Conservation (phyloP, 345 rosid genomes). For the Eucalyptus sp. region DNA sequence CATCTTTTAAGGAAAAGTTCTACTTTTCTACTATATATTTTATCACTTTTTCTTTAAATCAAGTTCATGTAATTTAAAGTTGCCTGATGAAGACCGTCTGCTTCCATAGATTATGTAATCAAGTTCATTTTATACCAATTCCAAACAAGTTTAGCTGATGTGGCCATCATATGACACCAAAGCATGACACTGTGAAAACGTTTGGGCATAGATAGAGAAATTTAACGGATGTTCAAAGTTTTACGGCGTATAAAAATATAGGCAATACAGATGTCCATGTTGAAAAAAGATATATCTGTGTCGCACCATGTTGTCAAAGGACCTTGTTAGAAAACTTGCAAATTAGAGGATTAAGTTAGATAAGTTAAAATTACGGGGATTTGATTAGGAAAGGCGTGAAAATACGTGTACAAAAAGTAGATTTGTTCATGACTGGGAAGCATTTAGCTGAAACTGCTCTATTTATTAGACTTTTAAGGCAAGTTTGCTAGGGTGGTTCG, state of each 20-base stretch:
- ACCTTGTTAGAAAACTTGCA: neutral
- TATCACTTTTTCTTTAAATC: neutral
- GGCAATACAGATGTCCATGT: neutral
- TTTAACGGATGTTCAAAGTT: neutral
- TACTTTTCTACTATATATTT: neutral
- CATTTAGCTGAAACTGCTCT: neutral
- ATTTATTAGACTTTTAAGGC: neutral
- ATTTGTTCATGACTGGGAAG: neutral
- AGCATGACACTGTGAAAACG: neutral
- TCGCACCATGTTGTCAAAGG: neutral
- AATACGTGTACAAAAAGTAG: neutral
- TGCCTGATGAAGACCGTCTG: neutral
- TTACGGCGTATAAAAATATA: neutral
- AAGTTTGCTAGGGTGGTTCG: neutral
- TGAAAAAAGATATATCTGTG: neutral
- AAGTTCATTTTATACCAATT: neutral
- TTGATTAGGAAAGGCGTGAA: neutral
- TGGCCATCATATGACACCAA: neutral
- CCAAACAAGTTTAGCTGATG: neutral
- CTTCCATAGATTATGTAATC: neutral
- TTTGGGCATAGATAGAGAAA: neutral
- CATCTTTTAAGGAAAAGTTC: neutral
- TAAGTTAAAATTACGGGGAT: neutral
- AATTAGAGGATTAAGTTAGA: neutral
- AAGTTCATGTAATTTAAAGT: neutral